Evolutionary conservation across 495 filamentous ascomycete genomes (phyloP).

Genomic region (Xylaria venustula): DNA sequence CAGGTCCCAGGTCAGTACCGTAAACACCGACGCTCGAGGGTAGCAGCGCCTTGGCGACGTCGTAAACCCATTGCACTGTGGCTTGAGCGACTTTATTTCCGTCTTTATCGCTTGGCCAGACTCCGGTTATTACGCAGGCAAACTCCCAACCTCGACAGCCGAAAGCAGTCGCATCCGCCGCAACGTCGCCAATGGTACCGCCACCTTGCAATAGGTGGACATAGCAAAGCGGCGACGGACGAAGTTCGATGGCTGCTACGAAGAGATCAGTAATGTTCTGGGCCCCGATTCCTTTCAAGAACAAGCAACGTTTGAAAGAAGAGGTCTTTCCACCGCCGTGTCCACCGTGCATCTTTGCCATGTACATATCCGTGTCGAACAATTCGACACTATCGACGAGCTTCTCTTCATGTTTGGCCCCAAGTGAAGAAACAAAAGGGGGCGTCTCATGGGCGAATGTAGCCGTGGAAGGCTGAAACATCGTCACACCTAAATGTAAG

Average conservation of each 20-base stretch:
- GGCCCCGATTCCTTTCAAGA: constrained; percentile 53
- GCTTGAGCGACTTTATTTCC: constrained; percentile 42
- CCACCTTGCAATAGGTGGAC: constrained; percentile 64
- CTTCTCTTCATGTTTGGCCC: too few species aligned
- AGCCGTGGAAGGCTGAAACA: constrained; percentile 45
- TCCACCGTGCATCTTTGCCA: constrained; percentile 59
- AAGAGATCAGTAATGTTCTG: constrained; percentile 38
- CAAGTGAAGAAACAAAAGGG: too few species aligned
- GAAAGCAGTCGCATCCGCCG: constrained; percentile 54
- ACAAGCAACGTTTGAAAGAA: constrained; percentile 65
- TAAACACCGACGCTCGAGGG: constrained; percentile 55
- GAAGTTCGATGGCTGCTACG: constrained; percentile 45
- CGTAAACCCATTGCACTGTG: constrained; percentile 57
- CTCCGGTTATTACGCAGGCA: constrained; percentile 63
- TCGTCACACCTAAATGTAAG: constrained; percentile 55
- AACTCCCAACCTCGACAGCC: constrained; percentile 65
- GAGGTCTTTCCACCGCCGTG: constrained; percentile 59
- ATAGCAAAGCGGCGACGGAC: constrained; percentile 58
- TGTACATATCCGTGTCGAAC: constrained; percentile 62
- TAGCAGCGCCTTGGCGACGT: constrained; percentile 46
- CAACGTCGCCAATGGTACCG: constrained; percentile 49
- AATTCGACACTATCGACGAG: constrained; percentile 52
- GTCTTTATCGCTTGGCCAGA: constrained; percentile 60
- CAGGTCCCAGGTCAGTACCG: constrained; percentile 61
- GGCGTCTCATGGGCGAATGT: constrained; percentile 17